Percentiles rank a stretch among this genome's conserved stretches.
These are phyloP conservation scores for Dothidotthia symphoricarpi DNA, from an alignment of 2,329 filamentous ascomycete genomes.

Conservation along the genomic window DNA sequence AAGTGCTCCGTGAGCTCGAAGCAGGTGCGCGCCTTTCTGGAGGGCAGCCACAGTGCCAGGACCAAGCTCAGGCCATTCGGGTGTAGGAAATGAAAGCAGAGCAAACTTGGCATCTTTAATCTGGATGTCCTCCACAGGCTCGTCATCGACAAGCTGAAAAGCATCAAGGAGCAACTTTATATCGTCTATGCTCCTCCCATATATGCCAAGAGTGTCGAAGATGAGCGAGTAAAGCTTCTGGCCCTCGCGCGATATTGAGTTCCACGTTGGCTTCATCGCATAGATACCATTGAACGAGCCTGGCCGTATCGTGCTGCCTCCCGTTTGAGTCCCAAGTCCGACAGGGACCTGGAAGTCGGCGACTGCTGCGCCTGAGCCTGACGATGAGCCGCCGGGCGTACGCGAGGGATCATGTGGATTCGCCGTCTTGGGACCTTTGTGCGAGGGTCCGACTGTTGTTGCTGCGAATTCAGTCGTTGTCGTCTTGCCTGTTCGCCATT, in stretches of 20 bases:
- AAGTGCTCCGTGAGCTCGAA: conserved; percentile 50
- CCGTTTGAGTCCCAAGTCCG: conserved; percentile 64
- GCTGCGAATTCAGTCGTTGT: conserved; percentile 66
- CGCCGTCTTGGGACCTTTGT: conserved; percentile 47
- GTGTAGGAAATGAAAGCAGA: conserved; percentile 50
- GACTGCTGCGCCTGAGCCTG: conserved; percentile 65
- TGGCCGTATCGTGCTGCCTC: conserved; percentile 63
- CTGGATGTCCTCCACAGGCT: conserved; percentile 35
- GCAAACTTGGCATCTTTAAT: conserved; percentile 54
- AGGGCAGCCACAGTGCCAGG: conserved; percentile 40
- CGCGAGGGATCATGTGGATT: conserved; percentile 56
- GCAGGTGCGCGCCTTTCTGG: conserved; percentile 33
- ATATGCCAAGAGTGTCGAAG: conserved; percentile 63
- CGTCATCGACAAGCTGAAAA: conserved; percentile 56
- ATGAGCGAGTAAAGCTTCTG: conserved; percentile 58
- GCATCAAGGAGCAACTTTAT: conserved; percentile 56
- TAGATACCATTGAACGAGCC: conserved; percentile 65
- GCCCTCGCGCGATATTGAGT: conserved; percentile 61
- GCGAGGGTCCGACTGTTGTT: conserved; percentile 47
- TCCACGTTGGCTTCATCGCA: conserved; percentile 66
- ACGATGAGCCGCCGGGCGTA: conserved; percentile 67
- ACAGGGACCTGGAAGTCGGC: conserved; percentile 63
- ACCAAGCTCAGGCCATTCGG: conserved; percentile 49
- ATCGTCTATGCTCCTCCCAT: conserved; percentile 58
- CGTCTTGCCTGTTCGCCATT: conserved; percentile 43